Evolutionary conservation across 805 yeast genomes (phyloP), one percentile per base, ranked within the genome.

Genomic region (Sungouiella blattae): DNA sequence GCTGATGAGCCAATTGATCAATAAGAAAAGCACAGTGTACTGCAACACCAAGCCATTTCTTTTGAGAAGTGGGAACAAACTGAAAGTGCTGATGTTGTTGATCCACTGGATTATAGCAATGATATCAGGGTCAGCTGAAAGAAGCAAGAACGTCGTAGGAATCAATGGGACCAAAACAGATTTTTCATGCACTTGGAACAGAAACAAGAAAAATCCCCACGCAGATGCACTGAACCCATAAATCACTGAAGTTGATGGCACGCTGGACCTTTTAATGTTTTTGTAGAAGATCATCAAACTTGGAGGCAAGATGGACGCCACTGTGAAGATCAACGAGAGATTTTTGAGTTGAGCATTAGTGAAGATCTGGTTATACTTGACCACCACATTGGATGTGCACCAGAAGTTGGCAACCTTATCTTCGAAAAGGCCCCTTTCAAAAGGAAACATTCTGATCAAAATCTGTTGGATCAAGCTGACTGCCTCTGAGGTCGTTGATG

Each of bases 391-490:
- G 1, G 88, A 67, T n/a, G 95, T 82, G 59, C 98, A 89, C 99
- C 99, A 93, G 52, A 93, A 83, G 55, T 89, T 93, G 26, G 96
- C 96, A 11, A 93, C 98, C 57, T 93, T 93, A 55, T 93, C 98
- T 58, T 93, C 98, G 71, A 94, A 93, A 6, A 93, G 71, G 0
- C 98, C 98, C 54, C 98, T 74, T 29, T 80, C 76, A 47, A 93
- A 91, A 1, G 99, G 98, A 58, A 93, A 93, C 20, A 91, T 81
- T 43, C 98, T 73, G 28, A 59, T 40, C 2, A 79, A 30, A 3
- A 80, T 71, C 54, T 85, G 94, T 18, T 59, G 44, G 1, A 83
- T 54, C 47, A 79, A 82, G 5, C 30, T 32, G 11, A 37, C 12
- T 9, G 41, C 47, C 14, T 49, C 52, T 9, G 33, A 6, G 3